Evolutionary conservation across 2,329 filamentous ascomycete genomes (phyloP), one percentile per base, ranked within the genome.

Genomic region (Falciphora oryzae): DNA sequence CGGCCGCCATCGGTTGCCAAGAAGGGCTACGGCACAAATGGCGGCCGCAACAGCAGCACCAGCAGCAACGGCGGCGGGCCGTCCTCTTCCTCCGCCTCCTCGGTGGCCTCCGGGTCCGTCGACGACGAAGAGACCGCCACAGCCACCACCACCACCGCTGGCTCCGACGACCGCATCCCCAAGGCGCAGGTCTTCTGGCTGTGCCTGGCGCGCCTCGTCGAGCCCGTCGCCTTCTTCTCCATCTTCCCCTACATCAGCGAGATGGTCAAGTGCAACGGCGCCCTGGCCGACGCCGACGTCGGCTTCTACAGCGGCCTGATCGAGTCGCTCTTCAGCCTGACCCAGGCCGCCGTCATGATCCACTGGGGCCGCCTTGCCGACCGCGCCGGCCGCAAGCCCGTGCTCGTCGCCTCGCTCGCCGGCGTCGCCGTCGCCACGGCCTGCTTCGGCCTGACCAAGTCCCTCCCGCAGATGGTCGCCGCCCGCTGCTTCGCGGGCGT

Each of bases 281-380:
- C 80, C 14, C 75, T 94, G 2, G 74, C 80, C 1, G 78, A 85
- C 59, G 77, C 82, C n/a, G 88, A 92, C 73, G 86, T 92, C 4
- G 91, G 91, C 2, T 94, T 93, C 77, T 94, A 92, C 78, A 86
- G 82, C 65, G 91, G 91, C 2, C 77, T 93, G 16, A 92, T 94
- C 72, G 87, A 89, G 77, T 85, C 85, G 57, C 76, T 92, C 35
- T 94, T 93, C 76, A 90, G 87, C 3, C 77, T 89, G 7, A 89
- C 88, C 0, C 90, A 93, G 75, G 92, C 92, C 82, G 65, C 85
- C n/a, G 83, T 93, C 65, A 91, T 94, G 86, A 83, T 94, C 31
- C 77, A 81, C 67, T 94, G 91, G 89, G 90, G 90, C 62, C 80
- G 78, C 70, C 85, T 81, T 64, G 85, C 85, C 3, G 91, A 95